Percentiles rank a stretch among this genome's conserved stretches.
Conservation (phyloP, 2,329 filamentous ascomycete species). For the Tolypocladium endophyticum region DNA sequence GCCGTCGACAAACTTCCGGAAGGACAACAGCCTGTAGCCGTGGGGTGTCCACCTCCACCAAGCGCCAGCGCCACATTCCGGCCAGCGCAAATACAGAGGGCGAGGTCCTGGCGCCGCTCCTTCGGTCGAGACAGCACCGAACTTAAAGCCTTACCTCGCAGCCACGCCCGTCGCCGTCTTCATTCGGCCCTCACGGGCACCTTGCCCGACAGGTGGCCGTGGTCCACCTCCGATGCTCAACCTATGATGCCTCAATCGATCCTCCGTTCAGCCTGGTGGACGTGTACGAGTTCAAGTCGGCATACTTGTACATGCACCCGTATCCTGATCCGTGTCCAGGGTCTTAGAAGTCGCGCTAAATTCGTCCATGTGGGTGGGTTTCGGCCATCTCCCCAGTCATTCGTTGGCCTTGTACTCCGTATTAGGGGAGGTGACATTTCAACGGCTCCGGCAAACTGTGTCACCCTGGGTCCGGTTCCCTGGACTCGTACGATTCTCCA, state of each 20-base stretch:
- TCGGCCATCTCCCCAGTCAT: neutral
- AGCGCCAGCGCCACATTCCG: neutral
- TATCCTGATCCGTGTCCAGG: neutral
- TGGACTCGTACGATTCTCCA: neutral
- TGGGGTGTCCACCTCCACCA: neutral
- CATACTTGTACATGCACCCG: neutral
- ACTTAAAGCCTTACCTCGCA: neutral
- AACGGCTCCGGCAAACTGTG: neutral
- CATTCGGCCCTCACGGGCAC: neutral
- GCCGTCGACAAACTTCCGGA: neutral
- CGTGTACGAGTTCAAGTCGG: neutral
- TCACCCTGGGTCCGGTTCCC: neutral
- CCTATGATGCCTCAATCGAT: neutral
- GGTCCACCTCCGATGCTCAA: neutral
- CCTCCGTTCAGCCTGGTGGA: neutral
- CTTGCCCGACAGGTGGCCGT: neutral
- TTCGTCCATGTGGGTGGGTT: neutral
- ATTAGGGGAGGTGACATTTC: neutral
- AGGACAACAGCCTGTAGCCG: neutral
- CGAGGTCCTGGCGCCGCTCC: neutral
- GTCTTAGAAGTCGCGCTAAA: neutral
- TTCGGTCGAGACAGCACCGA: neutral
- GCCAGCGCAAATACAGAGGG: neutral
- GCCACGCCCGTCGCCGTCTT: neutral
- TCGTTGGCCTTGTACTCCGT: neutral